A percentile compares a stretch with the other conserved stretches of the same genome.
Conservation (phyloP, 306 rosid species). For the Cyclanthera cordifolia region DNA sequence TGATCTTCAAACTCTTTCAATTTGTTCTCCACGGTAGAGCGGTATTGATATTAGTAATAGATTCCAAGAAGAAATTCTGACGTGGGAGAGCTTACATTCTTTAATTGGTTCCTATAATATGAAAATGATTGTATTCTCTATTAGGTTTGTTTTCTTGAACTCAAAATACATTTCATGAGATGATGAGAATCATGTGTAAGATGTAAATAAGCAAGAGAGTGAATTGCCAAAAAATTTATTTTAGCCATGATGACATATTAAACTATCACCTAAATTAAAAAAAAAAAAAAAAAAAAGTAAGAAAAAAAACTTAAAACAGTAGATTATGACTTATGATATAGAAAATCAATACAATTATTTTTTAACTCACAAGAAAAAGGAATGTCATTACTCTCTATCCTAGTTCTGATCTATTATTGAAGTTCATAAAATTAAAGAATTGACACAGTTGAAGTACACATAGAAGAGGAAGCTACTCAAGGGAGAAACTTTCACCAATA, state of each 20-base stretch:
- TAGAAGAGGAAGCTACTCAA: not conserved
- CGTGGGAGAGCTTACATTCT: too few relatives aligned
- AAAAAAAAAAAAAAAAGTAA: not conserved
- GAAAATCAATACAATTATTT: not conserved
- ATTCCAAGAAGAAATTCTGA: too few relatives aligned
- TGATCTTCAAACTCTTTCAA: not conserved
- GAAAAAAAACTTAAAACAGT: not conserved
- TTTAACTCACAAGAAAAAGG: not conserved
- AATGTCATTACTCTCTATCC: not conserved
- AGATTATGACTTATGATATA: not conserved
- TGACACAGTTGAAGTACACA: not conserved
- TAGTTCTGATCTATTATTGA: not conserved
- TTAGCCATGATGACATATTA: not conserved
- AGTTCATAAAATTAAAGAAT: not conserved
- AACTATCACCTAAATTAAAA: not conserved
- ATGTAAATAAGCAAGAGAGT: not conserved
- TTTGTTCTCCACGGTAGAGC: not conserved
- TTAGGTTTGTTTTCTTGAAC: too few relatives aligned
- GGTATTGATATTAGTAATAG: too few relatives aligned
- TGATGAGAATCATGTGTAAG: not conserved
- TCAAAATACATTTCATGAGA: not conserved
- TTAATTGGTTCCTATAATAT: too few relatives aligned
- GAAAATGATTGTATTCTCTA: too few relatives aligned
- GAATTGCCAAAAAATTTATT: not conserved
- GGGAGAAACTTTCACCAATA: conserved; percentile 35